Conservation (phyloP, 2,329 filamentous ascomycete genomes). For the Diaporthe citrichinensis region DNA sequence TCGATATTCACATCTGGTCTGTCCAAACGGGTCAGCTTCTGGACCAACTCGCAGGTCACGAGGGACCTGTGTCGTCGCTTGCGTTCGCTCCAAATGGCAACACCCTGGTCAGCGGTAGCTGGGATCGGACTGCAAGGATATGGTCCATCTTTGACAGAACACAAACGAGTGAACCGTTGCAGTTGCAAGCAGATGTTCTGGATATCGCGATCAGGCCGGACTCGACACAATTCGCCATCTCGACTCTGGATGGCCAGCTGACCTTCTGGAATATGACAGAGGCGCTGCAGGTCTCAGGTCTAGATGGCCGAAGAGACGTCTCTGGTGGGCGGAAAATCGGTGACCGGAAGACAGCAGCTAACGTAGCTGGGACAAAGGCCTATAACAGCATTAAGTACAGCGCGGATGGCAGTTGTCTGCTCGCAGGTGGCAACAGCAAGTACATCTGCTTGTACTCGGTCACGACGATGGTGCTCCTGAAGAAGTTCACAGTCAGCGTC, state of each 20-base stretch:
- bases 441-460: constrained; percentile 99
- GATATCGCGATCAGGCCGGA: constrained; percentile 91
- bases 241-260: constrained; percentile 92
- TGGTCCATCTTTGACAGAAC: constrained; percentile 97
- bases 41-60: constrained; percentile 91
- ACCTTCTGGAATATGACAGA: constrained; percentile 96
- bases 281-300: constrained; percentile 85
- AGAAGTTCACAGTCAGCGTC: constrained; percentile 95
- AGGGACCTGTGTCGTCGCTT: constrained; percentile 91
- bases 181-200: constrained; percentile 91
- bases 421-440: constrained; percentile 97
- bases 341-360: constrained; percentile 92
- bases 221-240: constrained; percentile 90
- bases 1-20: constrained; percentile 98
- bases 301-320: constrained; percentile 92
- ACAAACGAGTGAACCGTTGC: constrained; percentile 94
- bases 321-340: constrained; percentile 91
- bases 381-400: constrained; percentile 93
- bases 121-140: constrained; percentile 95
- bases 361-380: constrained; percentile 88
- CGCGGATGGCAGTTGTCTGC: constrained; percentile 89
- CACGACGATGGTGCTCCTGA: constrained; percentile 88
- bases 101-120: constrained; percentile 90
- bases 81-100: constrained; percentile 91
- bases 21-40: constrained; percentile 97